Conservation (phyloP, 2,329 filamentous ascomycete species). For the Paraphoma chrysanthemicola region DNA sequence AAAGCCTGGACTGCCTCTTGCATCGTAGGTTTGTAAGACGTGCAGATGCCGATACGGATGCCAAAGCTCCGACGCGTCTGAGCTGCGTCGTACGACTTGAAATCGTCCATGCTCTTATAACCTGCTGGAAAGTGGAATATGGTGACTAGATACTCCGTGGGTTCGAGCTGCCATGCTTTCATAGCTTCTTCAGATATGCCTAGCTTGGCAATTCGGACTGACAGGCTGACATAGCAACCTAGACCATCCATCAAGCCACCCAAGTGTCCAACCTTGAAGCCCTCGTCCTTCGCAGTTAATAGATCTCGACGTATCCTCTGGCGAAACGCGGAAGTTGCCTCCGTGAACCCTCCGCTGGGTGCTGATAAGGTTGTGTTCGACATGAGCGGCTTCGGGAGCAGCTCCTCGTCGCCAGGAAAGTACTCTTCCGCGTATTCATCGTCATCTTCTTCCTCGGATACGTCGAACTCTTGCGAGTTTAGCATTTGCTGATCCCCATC, state of each 20-base stretch:
- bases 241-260: slow-evolving; percentile 58
- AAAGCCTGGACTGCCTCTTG: slow-evolving; percentile 63
- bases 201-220: slow-evolving; percentile 73
- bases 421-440: slow-evolving; percentile 38
- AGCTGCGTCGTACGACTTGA: slow-evolving; percentile 53
- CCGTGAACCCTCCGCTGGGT: slow-evolving; percentile 14
- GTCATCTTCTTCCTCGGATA: slow-evolving; percentile 43
- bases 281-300: slow-evolving; percentile 64
- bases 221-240: slow-evolving; percentile 67
- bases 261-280: slow-evolving; percentile 73
- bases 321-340: slow-evolving; percentile 33
- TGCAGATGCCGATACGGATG: slow-evolving; percentile 74
- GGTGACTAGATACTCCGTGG: slow-evolving; percentile 74
- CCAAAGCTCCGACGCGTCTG: slow-evolving; percentile 51
- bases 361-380: slow-evolving; percentile 1
- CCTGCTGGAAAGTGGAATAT: slow-evolving; percentile 69
- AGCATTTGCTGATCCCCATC: slow-evolving; percentile 54
- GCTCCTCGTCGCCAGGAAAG: slow-evolving; percentile 49
- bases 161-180: slow-evolving; percentile 76
- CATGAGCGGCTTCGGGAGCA: slow-evolving; percentile 38
- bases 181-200: slow-evolving; percentile 76
- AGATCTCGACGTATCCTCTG: slow-evolving; percentile 67
- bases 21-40: slow-evolving; percentile 73
- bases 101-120: slow-evolving; percentile 67
- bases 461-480: slow-evolving; percentile 45